Percentiles rank a stretch among this genome's conserved stretches.
Conservation (phyloP, 2,329 filamentous ascomycete species). For the Hymenoscyphus repandus region DNA sequence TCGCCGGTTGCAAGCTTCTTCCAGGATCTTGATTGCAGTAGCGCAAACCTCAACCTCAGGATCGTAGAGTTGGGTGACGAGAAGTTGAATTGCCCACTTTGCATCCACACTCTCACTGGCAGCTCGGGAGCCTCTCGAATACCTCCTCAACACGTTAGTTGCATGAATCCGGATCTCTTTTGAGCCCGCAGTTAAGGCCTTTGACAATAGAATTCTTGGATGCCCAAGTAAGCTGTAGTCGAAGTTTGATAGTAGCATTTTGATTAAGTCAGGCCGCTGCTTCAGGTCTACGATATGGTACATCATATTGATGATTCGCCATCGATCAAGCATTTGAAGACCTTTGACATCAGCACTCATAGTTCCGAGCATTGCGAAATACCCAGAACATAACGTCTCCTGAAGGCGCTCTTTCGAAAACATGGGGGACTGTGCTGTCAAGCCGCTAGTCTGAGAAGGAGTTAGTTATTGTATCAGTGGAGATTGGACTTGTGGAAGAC, state of each 20-base stretch:
- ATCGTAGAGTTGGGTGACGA: conserved; percentile 98
- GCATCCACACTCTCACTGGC: conserved; percentile 55
- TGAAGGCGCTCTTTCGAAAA: conserved; percentile 81
- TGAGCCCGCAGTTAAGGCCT: conserved; percentile 84
- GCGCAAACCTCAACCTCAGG: conserved; percentile 96
- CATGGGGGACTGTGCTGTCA: conserved; percentile 79
- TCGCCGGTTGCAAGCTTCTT: conserved; percentile 93
- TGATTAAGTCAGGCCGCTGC: conserved; percentile 86
- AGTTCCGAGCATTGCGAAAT: conserved; percentile 87
- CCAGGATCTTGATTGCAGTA: conserved; percentile 91
- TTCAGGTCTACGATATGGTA: conserved; percentile 94
- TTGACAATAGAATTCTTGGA: conserved; percentile 85
- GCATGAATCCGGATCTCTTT: conserved; percentile 89
- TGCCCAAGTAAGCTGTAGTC: conserved; percentile 88
- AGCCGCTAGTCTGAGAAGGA: conserved; percentile 53
- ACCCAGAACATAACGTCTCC: conserved; percentile 85
- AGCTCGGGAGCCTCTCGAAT: conserved; percentile 57
- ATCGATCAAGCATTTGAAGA: conserved; percentile 83
- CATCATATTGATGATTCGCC: conserved; percentile 99
- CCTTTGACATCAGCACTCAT: conserved; percentile 79
- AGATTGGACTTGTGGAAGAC: conserved; percentile 3
- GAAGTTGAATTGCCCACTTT: conserved; percentile 90
- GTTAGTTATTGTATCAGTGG: conserved; percentile 14
- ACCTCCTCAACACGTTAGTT: conserved; percentile 81
- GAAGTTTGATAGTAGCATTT: conserved; percentile 81